Conservation (phyloP, 306 rosid genomes). For the Corylus heterophylla region DNA sequence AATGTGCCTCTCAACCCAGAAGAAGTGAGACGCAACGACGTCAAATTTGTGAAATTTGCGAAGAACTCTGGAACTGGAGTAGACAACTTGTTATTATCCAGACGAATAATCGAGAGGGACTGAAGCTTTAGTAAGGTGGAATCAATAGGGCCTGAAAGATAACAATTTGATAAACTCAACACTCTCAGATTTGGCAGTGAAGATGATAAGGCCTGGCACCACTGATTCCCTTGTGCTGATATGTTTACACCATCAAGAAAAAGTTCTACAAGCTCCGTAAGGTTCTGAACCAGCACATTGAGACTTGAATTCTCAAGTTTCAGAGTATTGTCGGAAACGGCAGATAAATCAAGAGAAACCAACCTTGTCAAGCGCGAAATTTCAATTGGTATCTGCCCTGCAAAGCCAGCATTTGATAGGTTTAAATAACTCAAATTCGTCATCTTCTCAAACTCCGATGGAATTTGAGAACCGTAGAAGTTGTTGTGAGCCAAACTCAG, state of each 20-base stretch:
- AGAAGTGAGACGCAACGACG: conserved; percentile 1
- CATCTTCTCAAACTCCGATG: conserved; percentile 35
- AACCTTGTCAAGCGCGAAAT: conserved; percentile 44
- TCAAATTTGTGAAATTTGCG: conserved; percentile 25
- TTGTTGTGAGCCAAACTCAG: conserved; percentile 33
- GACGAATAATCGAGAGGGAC: conserved; percentile 26
- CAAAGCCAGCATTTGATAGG: conserved; percentile 38
- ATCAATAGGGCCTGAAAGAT: conserved; percentile 39
- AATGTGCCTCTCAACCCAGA: conserved; percentile 28
- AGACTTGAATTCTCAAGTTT: conserved; percentile 40
- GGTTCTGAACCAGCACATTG: conserved; percentile 25
- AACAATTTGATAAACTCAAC: conserved; percentile 16
- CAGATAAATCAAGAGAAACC: conserved; percentile 42
- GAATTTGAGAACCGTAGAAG: conserved; percentile 20
- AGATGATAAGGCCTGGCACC: conserved; percentile 38
- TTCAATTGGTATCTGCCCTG: conserved; percentile 39
- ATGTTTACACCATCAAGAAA: conserved; percentile 50
- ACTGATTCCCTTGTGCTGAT: conserved; percentile 38
- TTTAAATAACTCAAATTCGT: conserved; percentile 28
- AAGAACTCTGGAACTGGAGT: conserved; percentile 31
- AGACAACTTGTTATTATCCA: conserved; percentile 27
- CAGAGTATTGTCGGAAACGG: conserved; percentile 7
- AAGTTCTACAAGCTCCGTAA: conserved; percentile 36
- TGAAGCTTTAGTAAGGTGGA: conserved; percentile 12
- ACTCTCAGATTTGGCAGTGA: conserved; percentile 18